Percentiles rank a stretch among this genome's conserved stretches.
phyloP scores from a whole-genome alignment of 352 stramenopile species.

The Phytophthora crassamura region DNA sequence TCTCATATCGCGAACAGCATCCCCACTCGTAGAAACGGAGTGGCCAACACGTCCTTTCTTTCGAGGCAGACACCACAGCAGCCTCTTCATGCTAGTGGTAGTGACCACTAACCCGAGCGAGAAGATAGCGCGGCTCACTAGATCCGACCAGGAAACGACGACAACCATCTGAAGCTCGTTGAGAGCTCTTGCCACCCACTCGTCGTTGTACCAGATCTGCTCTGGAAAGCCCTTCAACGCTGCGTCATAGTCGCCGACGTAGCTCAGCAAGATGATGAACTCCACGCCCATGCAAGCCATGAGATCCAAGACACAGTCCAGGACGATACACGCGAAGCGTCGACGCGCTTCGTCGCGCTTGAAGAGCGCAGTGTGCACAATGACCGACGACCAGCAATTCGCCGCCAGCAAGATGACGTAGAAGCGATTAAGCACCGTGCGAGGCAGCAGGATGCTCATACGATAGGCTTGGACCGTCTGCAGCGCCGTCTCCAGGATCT shows the following conservation, averaged over 20 bases:
- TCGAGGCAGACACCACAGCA: conserved; percentile 17
- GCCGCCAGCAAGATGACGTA: conserved; percentile 34
- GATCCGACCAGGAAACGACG: conserved; percentile 33
- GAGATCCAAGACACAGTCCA: conserved; percentile 33
- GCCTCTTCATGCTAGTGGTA: conserved; percentile 31
- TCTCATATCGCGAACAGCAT: conserved; percentile 1
- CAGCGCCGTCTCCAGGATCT: conserved; percentile 32
- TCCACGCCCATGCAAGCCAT: conserved; percentile 25
- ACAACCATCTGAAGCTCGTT: conserved; percentile 39
- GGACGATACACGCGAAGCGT: conserved; percentile 28
- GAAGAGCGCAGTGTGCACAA: conserved; percentile 19
- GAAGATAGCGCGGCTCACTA: conserved; percentile 29
- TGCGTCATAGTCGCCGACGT: conserved; percentile 19
- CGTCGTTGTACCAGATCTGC: conserved; percentile 34
- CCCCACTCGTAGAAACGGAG: conserved; percentile 10
- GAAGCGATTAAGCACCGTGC: conserved; percentile 37
- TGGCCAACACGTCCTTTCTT: conserved; percentile 6
- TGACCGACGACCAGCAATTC: conserved; percentile 32
- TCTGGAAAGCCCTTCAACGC: conserved; percentile 20
- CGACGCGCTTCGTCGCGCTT: conserved; percentile 9
- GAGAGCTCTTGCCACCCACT: conserved; percentile 33
- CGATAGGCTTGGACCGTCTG: conserved; percentile 38
- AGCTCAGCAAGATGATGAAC: conserved; percentile 20
- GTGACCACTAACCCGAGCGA: conserved; percentile 29
- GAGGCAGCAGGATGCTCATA: conserved; percentile 34